Evolutionary conservation across 2,329 filamentous ascomycete genomes (phyloP), one percentile per base, ranked within the genome.

Genomic region (Aspergillus quadricinctus): DNA sequence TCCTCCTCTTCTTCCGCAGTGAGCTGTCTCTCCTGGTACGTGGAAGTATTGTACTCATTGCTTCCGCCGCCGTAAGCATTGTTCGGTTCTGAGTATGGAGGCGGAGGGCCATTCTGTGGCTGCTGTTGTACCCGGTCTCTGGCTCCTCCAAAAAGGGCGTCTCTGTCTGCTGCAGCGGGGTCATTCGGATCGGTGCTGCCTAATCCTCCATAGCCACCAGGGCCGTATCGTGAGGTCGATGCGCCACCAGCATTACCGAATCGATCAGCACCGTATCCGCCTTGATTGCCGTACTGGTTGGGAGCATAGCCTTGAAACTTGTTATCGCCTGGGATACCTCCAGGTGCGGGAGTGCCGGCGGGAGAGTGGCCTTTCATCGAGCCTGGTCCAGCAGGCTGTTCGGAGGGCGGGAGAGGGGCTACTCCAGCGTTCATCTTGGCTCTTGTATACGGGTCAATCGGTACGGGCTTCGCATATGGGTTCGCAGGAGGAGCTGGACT

Each of bases 1-100:
- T 90, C 86, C 66, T 88, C 86, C 62, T 94, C 87, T 61, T 87
- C 77, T 83, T 96, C 90, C 1, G 87, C 90, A 0, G 90, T 96
- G 62, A 96, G 77, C 71, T 96, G 85, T 49, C 90, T 84, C 57
- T 89, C 82, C 55, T 88, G 86, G 52, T 89, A 85, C 5, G 77
- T 70, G 23, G 68, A 62, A 48, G 69, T 68, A 58, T 67, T 69
- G 58, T 72, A 72, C 50, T 74, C 72, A 51, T 65, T 69, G 60
- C 68, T 73, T 35, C 63, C 66, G 37, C 66, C 69, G 48, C 68
- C 70, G 61, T 74, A 74, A 28, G 57, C 67, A 55, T 55, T 58
- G 23, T 53, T 59, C 11, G 59, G 58, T 55, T 65, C 59, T 28
- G 64, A 65, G 52, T 69, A 69, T 1, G 68, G 60, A 57, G 66